Base-by-base conservation (phyloP, 148 eudicot genomes). In the Salicornia ramosissima region DNA sequence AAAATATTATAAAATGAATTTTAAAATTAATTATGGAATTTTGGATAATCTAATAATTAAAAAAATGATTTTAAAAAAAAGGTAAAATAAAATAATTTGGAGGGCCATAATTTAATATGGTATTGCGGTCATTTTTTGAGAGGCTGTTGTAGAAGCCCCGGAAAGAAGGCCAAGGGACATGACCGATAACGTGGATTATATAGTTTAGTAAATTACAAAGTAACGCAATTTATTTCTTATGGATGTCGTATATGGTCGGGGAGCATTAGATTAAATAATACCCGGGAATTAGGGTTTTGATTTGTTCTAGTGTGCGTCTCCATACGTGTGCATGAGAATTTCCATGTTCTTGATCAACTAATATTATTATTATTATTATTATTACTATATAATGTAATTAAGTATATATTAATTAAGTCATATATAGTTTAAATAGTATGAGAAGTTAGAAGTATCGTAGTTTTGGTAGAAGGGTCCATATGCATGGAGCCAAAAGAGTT, bases 231-330 rank as follows among this genome's bases (percentile, higher is more conserved):
- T 15, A 40, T 74, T 56, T 46, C 49, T 66, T 67, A n/a, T 71
- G 33, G 50, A 76, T 79, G 83, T 76, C 85, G 62, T 74, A 79
- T 74, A 79, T 79, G 80, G 82, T 78, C 84, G 82, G 86, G 82
- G 86, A 24, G 7, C 24, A 29, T 11, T 31, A 14, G 15, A 61
- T 40, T 8, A 42, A 61, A 45, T 45, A 45, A 40, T 51, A 60
- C 76, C 76, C 80, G 67, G 61, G 76, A 68, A 68, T 81, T 81
- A 78, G 71, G 74, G 74, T 50, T 71, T 43, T 69, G 19, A 46
- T 73, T 54, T 55, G 31, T 39, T 46, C 33, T 25, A 69, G 40
- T 55, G 64, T 55, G 62, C 28, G 71, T 69, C n/a, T 69, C 71
- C 50, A 69, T 69, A 54, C 50, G 61, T 69, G 49, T 69, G 58